These are phyloP conservation scores for Arabidopsis arenosa DNA, from an alignment of 345 rosid species.

Conservation along the genomic window DNA sequence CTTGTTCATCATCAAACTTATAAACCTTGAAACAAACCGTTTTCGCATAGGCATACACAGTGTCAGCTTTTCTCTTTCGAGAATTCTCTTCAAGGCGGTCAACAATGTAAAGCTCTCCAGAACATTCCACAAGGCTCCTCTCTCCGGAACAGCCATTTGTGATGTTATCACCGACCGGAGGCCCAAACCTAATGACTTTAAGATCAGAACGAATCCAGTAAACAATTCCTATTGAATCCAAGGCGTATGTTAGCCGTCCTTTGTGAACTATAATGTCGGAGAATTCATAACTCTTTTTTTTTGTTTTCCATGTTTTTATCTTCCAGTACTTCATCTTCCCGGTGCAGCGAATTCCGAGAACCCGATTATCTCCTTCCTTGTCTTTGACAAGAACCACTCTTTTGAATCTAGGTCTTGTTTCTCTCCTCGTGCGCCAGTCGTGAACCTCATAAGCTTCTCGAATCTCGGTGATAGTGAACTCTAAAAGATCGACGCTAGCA, in stretches of 20 bases:
- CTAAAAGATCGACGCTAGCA: background rate
- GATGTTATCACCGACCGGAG: background rate
- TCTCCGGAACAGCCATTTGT: background rate
- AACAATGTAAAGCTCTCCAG: background rate
- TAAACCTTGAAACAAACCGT: conserved; percentile 38
- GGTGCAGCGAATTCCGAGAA: background rate
- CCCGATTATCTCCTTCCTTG: background rate
- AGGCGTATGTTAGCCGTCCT: background rate
- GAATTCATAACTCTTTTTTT: background rate
- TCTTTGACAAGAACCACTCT: background rate
- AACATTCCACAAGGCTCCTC: background rate
- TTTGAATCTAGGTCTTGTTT: background rate
- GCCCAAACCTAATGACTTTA: too few relatives aligned
- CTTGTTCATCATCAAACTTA: conserved; percentile 42
- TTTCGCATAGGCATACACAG: too few relatives aligned
- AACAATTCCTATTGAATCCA: background rate
- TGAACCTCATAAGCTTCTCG: background rate
- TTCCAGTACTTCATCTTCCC: background rate
- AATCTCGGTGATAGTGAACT: background rate
- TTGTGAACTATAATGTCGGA: background rate
- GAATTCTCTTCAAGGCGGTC: background rate
- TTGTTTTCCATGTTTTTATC: background rate
- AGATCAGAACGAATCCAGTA: too few relatives aligned
- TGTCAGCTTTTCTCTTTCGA: background rate
- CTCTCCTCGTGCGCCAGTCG: too few relatives aligned